Conservation (phyloP, 1,284 basidiomycete species). For the Hemileia vastatrix region DNA sequence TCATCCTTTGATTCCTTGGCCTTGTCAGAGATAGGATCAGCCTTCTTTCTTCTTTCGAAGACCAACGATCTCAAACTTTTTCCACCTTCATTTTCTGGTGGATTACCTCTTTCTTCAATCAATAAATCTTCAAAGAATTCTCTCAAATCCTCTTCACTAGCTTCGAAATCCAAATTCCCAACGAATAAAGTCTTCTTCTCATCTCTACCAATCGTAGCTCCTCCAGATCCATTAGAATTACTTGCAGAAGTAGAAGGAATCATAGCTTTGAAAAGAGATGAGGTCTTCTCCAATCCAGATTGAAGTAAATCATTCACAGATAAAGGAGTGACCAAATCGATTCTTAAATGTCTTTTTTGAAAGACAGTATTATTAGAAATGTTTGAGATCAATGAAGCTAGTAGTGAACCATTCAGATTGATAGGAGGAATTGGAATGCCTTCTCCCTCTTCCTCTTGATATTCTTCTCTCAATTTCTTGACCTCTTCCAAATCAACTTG, state of each 20-base stretch:
- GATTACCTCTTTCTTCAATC: constrained; percentile 59
- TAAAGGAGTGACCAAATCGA: constrained; percentile 36
- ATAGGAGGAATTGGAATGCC: background rate
- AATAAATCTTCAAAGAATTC: constrained; percentile 75
- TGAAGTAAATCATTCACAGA: constrained; percentile 31
- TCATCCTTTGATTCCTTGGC: constrained; percentile 31
- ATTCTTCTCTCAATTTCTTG: background rate
- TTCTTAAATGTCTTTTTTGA: too few relatives aligned
- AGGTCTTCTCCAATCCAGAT: constrained; percentile 34
- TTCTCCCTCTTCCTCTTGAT: background rate
- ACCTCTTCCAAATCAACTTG: background rate
- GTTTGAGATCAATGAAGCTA: too few relatives aligned
- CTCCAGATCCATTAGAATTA: background rate
- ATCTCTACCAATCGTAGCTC: constrained; percentile 27
- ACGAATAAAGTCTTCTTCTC: constrained; percentile 72
- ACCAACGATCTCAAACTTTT: too few relatives aligned
- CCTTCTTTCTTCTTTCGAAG: background rate
- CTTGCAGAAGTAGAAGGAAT: background rate
- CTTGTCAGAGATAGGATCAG: constrained; percentile 26
- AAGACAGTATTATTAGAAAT: too few relatives aligned
- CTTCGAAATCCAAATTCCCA: constrained; percentile 83
- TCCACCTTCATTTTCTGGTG: constrained; percentile 36
- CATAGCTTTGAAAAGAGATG: background rate
- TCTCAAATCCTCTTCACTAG: constrained; percentile 79
- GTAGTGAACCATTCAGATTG: background rate